Conservation (phyloP, 176 grass and related monocot genomes). For the Musa beccarii region DNA sequence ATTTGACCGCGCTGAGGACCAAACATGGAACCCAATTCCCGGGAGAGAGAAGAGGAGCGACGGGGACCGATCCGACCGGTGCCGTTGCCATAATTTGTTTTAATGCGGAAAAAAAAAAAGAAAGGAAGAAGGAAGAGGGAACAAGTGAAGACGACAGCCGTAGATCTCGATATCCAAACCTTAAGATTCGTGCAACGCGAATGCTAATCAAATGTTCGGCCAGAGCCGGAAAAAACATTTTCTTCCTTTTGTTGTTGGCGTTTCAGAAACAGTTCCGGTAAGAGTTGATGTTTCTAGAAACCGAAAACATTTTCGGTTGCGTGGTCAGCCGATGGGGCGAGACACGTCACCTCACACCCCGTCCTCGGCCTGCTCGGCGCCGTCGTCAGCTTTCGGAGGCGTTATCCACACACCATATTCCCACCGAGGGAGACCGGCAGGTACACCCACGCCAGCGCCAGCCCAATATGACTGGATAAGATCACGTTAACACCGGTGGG, state of each 20-base stretch:
- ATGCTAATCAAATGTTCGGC: no score
- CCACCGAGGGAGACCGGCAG: neutral
- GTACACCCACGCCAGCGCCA: neutral
- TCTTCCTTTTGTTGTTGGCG: no score
- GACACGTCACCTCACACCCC: neutral
- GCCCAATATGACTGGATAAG: neutral
- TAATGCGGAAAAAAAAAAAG: no score
- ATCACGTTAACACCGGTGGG: neutral
- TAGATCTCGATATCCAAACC: neutral
- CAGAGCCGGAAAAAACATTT: no score
- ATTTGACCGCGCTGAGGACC: neutral
- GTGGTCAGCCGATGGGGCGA: neutral
- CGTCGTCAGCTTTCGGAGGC: neutral
- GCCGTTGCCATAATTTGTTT: no score
- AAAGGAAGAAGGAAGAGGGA: no score
- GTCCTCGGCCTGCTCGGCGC: neutral
- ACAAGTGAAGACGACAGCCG: no score
- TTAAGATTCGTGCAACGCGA: neutral
- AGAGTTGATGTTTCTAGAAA: no score
- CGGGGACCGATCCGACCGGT: no score
- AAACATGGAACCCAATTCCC: neutral
- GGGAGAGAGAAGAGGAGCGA: neutral
- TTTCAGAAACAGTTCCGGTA: no score
- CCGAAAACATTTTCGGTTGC: no score
- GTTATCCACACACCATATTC: neutral